Percentiles rank a stretch among this genome's conserved stretches.
Conservation (phyloP, 176 grass and related monocot species). For the Ampelocalamus luodianensis region DNA sequence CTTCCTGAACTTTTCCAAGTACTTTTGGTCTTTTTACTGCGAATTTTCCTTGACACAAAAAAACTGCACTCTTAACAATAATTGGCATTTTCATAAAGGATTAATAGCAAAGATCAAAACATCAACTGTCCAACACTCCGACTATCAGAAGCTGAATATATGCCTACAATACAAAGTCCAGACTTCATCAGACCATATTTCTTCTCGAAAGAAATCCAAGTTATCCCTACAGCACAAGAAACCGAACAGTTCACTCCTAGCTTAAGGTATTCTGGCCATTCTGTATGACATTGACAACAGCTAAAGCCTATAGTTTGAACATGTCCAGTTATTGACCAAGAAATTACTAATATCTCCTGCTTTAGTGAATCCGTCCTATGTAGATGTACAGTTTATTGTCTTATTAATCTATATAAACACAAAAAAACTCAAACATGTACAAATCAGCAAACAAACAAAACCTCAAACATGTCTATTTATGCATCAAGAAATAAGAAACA, state of each 20-base stretch:
- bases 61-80: neutral
- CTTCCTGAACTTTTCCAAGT: neutral
- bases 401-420: neutral
- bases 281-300: neutral
- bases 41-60: conserved; percentile 2
- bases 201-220: neutral
- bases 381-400: neutral
- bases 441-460: neutral
- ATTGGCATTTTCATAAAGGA: neutral
- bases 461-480: neutral
- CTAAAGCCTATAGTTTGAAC: neutral
- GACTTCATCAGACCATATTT: neutral
- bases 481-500: neutral
- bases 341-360: neutral
- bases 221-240: conserved; percentile 9
- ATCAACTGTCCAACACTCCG: neutral
- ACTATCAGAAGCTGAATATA: neutral
- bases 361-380: neutral
- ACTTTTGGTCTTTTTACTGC: neutral
- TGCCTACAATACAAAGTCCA: neutral
- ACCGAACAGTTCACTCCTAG: neutral
- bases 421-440: neutral
- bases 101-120: neutral
- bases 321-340: neutral
- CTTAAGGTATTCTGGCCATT: neutral